Evolutionary conservation across 331 rosid genomes (phyloP).

Genomic region (Spiraea crenata): DNA sequence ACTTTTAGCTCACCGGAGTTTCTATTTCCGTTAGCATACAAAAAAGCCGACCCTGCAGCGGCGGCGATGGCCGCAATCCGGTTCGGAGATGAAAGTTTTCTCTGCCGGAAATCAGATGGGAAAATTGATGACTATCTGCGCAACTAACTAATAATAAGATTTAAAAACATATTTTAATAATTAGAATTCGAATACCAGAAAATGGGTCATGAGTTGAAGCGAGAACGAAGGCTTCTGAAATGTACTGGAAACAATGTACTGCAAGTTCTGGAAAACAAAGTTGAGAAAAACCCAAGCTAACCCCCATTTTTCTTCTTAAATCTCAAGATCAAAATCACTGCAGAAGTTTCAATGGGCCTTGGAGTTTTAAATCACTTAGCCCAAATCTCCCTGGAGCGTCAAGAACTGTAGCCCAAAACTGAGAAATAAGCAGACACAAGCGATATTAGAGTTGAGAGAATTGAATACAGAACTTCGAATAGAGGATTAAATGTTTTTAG

Average conservation of each 20-base stretch:
- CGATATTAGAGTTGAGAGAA: no score
- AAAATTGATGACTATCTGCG: background rate
- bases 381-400: no score
- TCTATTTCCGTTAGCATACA: slow-evolving; percentile 12
- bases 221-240: background rate
- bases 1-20: slow-evolving; percentile 35
- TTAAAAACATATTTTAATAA: background rate
- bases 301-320: background rate
- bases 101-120: slow-evolving; percentile 32
- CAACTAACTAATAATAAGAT: background rate
- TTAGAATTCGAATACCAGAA: slow-evolving; percentile 6
- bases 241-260: background rate
- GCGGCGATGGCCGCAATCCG: slow-evolving; percentile 39
- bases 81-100: slow-evolving; percentile 19
- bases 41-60: slow-evolving; percentile 39
- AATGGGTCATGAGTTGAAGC: slow-evolving; percentile 1
- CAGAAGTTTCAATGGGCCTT: no score
- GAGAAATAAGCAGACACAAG: no score
- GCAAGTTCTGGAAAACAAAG: background rate
- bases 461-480: no score
- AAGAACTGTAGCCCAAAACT: no score
- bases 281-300: background rate
- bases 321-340: no score
- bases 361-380: no score
- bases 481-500: no score